Evolutionary conservation across 2,329 filamentous ascomycete species (phyloP), one percentile per base, ranked within the genome.

Genomic region (Calonectria pteridis): DNA sequence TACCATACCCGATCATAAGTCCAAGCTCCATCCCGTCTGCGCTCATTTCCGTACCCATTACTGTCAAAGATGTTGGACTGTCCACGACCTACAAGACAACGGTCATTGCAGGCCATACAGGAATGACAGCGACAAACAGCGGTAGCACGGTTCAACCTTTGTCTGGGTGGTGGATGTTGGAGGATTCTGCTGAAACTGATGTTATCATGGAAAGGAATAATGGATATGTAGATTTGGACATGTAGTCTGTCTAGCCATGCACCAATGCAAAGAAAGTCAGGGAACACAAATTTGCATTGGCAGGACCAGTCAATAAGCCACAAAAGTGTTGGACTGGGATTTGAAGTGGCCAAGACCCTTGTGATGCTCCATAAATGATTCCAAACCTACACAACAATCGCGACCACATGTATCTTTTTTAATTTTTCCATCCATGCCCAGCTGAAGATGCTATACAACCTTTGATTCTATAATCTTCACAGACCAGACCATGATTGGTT

Each of bases 101-200:
- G 0, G 33, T 62, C 4, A 40, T 62, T 6, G 33, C 35, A 26
- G 55, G 55, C 1, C 55, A 62, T 62, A 14, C 26, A 23, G 33
- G 55, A 2, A 37, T 40, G n/a, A 11, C 55, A 11, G 23, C 55
- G 16, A 29, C 55, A 3, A 28, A 10, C 2, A 26, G n/a, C 6
- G 7, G 31, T 5, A 18, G 16, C 33, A 62, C 23, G 7, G 55
- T 62, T 4, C 55, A 43, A 14, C 55, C 55, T 18, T 62, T 62
- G 14, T 62, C 55, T 26, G 55, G 35, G 26, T 62, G 55, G 55
- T 62, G 55, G 55, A 62, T 62, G 55, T 16, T 62, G 23, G 55
- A 62, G 23, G 55, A 62, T 37, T 62, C 55, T 5, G 26, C 7
- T 20, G 35, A 62, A 11, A n/a, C 5, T 23, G 43, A 10, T 46